Percentiles rank a stretch among this genome's conserved stretches.
Evolutionary conservation across 2,329 filamentous ascomycete genomes (phyloP).

Genomic region (Apiospora marii): DNA sequence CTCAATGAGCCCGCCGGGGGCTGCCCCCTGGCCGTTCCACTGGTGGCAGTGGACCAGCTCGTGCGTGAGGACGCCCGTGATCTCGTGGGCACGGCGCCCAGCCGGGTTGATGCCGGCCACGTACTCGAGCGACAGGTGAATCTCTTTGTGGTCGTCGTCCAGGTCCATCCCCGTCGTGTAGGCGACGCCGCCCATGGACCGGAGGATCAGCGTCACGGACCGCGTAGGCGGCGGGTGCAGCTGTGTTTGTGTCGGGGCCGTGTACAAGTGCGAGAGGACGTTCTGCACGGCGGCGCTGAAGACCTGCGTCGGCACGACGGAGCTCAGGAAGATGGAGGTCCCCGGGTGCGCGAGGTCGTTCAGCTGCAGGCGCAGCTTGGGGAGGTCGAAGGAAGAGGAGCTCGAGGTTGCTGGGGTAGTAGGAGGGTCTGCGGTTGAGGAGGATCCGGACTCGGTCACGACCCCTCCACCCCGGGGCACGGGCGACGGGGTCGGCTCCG

Average conservation of each 20-base stretch:
- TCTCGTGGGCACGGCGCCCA: slow-evolving; percentile 63
- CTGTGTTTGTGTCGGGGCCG: slow-evolving; percentile 41
- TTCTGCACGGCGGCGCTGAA: slow-evolving; percentile 69
- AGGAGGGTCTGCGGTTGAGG: slow-evolving; percentile 22
- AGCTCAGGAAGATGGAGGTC: slow-evolving; percentile 70
- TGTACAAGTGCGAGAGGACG: slow-evolving; percentile 79
- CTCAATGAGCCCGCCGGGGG: slow-evolving; percentile 83
- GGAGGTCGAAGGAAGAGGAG: slow-evolving; percentile 42
- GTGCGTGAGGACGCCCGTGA: slow-evolving; percentile 85
- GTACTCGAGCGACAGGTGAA: slow-evolving; percentile 85
- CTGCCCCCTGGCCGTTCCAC: slow-evolving; percentile 68
- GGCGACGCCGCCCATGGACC: slow-evolving; percentile 83
- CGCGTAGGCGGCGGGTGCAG: slow-evolving; percentile 68
- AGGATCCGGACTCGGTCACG: slow-evolving; percentile 5
- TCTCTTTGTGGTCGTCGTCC: slow-evolving; percentile 89
- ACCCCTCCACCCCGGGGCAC: slow-evolving; percentile 29
- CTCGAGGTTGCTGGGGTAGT: not conserved
- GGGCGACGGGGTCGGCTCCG: slow-evolving; percentile 30
- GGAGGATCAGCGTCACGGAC: slow-evolving; percentile 84
- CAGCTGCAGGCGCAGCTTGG: slow-evolving; percentile 67
- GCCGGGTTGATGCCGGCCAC: slow-evolving; percentile 58
- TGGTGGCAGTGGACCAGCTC: slow-evolving; percentile 97
- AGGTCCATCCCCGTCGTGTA: slow-evolving; percentile 85
- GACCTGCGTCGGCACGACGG: slow-evolving; percentile 68
- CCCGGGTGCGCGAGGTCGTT: slow-evolving; percentile 68